A percentile compares a stretch with the other conserved stretches of the same genome.
Conservation (phyloP, 495 filamentous ascomycete species). For the Trichocladium uniseriatum region DNA sequence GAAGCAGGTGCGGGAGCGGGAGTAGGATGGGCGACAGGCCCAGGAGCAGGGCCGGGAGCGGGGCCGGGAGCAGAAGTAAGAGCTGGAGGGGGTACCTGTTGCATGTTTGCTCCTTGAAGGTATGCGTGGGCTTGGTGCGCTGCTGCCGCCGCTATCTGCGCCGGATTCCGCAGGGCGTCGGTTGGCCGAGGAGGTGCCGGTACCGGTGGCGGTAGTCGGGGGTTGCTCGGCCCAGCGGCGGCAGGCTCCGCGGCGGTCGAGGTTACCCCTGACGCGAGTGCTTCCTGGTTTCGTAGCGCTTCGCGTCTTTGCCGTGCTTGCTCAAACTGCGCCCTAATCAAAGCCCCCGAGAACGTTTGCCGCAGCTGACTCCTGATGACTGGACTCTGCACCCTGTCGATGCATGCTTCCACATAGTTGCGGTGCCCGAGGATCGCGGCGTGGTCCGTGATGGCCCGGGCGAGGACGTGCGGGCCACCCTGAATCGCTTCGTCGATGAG, state of each 20-base stretch:
- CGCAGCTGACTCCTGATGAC: conserved; percentile 34
- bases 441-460: conserved; percentile 34
- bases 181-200: background rate
- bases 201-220: background rate
- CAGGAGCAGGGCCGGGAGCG: conserved; percentile 1
- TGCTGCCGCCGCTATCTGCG: conserved; percentile 10
- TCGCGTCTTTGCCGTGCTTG: conserved; percentile 25
- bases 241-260: background rate
- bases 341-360: conserved; percentile 31
- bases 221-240: background rate
- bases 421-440: conserved; percentile 37
- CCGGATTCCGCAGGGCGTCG: background rate
- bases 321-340: conserved; percentile 38
- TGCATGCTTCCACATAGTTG: conserved; percentile 31
- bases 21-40: background rate
- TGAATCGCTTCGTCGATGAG: conserved; percentile 38
- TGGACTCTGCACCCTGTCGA: conserved; percentile 34
- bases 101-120: conserved; percentile 13
- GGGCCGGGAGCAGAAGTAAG: conserved; percentile 5
- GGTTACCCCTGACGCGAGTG: background rate
- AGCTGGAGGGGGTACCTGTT: conserved; percentile 19
- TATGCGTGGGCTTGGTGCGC: conserved; percentile 21
- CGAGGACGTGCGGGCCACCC: conserved; percentile 34
- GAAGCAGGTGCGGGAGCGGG: background rate
- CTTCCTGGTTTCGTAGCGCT: conserved; percentile 17